phyloP scores from a whole-genome alignment of 2,329 filamentous ascomycete species.

The Arachnomyces sp. region DNA sequence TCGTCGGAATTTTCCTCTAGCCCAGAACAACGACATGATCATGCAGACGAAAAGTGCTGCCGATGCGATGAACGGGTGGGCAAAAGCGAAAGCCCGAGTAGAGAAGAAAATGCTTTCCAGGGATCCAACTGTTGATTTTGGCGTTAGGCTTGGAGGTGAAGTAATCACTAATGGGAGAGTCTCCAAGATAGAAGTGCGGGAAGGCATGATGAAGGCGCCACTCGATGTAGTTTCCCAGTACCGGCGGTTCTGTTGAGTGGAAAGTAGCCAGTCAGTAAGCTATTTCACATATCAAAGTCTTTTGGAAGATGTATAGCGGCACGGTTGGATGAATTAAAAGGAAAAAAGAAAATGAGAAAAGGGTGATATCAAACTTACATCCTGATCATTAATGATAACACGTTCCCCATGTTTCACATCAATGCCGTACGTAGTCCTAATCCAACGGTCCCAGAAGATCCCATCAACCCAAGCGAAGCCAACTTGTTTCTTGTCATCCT shows the following conservation, averaged over 20 bases:
- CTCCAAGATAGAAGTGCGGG: conserved; percentile 83
- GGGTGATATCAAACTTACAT: too few species aligned
- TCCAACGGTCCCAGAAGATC: conserved; percentile 95
- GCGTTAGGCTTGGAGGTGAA: conserved; percentile 40
- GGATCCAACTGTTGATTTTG: conserved; percentile 43
- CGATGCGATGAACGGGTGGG: conserved; percentile 38
- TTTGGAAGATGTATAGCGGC: too few species aligned
- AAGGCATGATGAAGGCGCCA: conserved; percentile 82
- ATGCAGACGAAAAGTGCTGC: conserved; percentile 31
- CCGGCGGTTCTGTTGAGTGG: conserved; percentile 63
- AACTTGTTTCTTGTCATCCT: conserved; percentile 78
- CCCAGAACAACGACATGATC: conserved; percentile 25
- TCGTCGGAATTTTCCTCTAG: conserved; percentile 24
- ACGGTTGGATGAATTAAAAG: too few species aligned
- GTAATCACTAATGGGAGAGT: conserved; percentile 52
- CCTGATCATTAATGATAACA: conserved; percentile 94
- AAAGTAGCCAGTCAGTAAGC: neutral
- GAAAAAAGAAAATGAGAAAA: neutral
- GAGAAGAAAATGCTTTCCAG: conserved; percentile 42
- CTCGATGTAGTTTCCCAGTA: conserved; percentile 93
- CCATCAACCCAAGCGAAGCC: conserved; percentile 96
- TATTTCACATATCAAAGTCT: conserved; percentile 16
- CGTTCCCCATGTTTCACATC: conserved; percentile 78
- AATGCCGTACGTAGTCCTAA: conserved; percentile 88
- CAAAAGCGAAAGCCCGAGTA: conserved; percentile 34